Percentiles rank a stretch among this genome's conserved stretches.
Conservation (phyloP, 495 filamentous ascomycete genomes). For the Tetracladium setigerum region DNA sequence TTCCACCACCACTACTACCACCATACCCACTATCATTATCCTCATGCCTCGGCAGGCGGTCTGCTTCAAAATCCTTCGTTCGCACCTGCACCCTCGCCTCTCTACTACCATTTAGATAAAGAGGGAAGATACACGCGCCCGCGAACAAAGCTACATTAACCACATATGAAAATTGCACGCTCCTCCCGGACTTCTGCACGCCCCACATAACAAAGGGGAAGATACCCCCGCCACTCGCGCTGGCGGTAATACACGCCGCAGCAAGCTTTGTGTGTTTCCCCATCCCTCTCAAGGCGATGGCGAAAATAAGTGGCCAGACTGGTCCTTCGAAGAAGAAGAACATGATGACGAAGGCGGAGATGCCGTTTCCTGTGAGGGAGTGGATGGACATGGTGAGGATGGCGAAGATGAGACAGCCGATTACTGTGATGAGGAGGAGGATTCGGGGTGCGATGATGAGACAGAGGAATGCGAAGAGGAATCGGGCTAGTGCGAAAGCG, state of each 20-base stretch:
- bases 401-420: slow-evolving; percentile 36
- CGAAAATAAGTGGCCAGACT: slow-evolving; percentile 66
- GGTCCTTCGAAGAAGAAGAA: slow-evolving; percentile 64
- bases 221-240: slow-evolving; percentile 55
- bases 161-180: slow-evolving; percentile 40
- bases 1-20: neutral
- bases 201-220: slow-evolving; percentile 56
- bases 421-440: slow-evolving; percentile 37
- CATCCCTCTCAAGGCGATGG: slow-evolving; percentile 60
- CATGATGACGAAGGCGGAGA: slow-evolving; percentile 49
- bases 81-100: slow-evolving; percentile 56
- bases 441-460: slow-evolving; percentile 46
- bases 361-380: slow-evolving; percentile 39
- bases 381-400: slow-evolving; percentile 35
- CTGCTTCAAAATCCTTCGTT: slow-evolving; percentile 20
- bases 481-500: slow-evolving; percentile 39
- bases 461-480: slow-evolving; percentile 38
- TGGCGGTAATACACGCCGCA: slow-evolving; percentile 58
- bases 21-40: neutral
- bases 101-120: slow-evolving; percentile 50
- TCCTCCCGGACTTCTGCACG: slow-evolving; percentile 29
- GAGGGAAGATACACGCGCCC: slow-evolving; percentile 48
- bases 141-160: slow-evolving; percentile 52
- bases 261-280: slow-evolving; percentile 64
- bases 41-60: neutral